Base-by-base conservation (phyloP, 208 protist genomes). In the Wallacemonas rigidus region DNA sequence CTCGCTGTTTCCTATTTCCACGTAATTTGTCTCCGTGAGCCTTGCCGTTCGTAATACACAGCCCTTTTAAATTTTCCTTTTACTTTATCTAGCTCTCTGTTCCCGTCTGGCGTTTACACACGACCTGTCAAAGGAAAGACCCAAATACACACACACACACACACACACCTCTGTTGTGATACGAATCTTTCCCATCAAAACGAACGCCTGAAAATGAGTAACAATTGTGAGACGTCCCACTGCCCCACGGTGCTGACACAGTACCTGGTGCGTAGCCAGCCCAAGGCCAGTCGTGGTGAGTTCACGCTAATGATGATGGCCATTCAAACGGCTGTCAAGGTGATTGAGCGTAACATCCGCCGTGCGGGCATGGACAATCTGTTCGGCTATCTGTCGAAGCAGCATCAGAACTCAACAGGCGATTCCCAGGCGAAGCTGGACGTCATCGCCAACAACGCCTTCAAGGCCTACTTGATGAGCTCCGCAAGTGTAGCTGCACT, bases 231-330 rank as follows among this genome's bases (percentile, higher is more conserved):
- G 51, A 43, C 72, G 4, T 48, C 43, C 56, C 38, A 56, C 44
- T 79, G 79, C 36, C 87, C 91, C 12, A 61, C 74, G 38, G 94
- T 89, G 67, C 76, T 96, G 55, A 92, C 87, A 79, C 91, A 96
- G 82, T 96, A 87, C 79, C 75, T 96, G 43, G 91, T 96, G 73
- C 83, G 77, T 70, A 94, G 79, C 63, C 91, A 96, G 67, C 91
- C 91, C 2, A 68, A 74, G 69, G 71, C 85, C 70, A 92, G 89
- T 60, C 79, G 88, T 38, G 91, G 91, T 63, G 89, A 88, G 58
- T 96, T 96, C 71, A 96, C 91, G 45, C 72, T 96, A 15, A 82
- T 96, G 73, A 96, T 96, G 91, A 96, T 94, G 86, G 91, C 91
- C 15, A 87, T 96, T 44, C 91, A 96, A 61, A 96, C 91, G 0